phyloP scores from a whole-genome alignment of 352 stramenopile genomes.

The Pythium periplocum region DNA sequence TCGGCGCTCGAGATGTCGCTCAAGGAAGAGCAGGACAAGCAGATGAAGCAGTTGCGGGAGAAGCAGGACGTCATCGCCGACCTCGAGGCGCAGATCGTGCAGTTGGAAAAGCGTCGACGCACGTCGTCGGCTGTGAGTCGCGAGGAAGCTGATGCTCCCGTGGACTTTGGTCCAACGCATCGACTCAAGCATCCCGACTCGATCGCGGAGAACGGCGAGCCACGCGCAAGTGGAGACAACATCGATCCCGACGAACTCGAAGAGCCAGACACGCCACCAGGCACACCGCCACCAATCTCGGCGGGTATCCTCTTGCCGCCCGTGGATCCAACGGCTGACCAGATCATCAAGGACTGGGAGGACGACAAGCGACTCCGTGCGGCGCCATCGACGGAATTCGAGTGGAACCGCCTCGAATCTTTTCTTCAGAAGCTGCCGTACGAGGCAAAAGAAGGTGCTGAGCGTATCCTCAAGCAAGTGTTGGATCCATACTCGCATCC shows the following conservation, averaged over 20 bases:
- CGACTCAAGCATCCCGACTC: conserved; percentile 25
- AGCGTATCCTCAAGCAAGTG: conserved; percentile 51
- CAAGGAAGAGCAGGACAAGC: conserved; percentile 57
- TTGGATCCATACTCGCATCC: conserved; percentile 39
- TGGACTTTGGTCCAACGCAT: conserved; percentile 46
- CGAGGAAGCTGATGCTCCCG: conserved; percentile 26
- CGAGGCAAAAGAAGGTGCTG: conserved; percentile 55
- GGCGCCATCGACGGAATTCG: conserved; percentile 31
- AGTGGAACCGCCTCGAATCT: conserved; percentile 32
- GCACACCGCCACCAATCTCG: conserved; percentile 69
- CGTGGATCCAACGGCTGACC: conserved; percentile 46
- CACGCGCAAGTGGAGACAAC: conserved; percentile 1
- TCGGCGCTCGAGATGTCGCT: conserved; percentile 44
- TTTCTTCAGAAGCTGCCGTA: conserved; percentile 67
- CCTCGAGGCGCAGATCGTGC: conserved; percentile 53
- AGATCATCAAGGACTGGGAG: conserved; percentile 65
- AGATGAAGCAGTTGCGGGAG: conserved; percentile 54
- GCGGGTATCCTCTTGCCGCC: conserved; percentile 38
- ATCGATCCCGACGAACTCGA: conserved; percentile 19
- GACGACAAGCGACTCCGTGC: conserved; percentile 56
- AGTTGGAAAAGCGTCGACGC: conserved; percentile 49
- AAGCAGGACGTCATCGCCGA: conserved; percentile 70
- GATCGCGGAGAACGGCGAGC: conserved; percentile 20
- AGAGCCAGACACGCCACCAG: conserved; percentile 61
- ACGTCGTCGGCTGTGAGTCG: conserved; percentile 42